phyloP scores from a whole-genome alignment of 2,329 filamentous ascomycete genomes.

The Epichloe sp. region DNA sequence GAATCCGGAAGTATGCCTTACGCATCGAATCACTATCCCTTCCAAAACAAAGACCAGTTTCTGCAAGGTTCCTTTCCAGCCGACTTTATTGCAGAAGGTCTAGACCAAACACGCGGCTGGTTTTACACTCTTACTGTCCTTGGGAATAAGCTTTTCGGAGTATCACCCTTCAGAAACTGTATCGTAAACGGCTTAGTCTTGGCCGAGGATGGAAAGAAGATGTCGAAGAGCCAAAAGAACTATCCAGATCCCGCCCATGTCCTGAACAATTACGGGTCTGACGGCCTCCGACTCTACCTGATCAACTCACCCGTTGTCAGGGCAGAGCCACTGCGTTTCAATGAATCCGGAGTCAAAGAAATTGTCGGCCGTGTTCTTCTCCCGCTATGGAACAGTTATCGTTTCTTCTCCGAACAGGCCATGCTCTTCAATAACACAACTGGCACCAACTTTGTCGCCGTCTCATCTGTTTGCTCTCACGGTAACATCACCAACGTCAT shows the following conservation, averaged over 20 bases:
- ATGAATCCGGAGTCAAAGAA: conserved; percentile 14
- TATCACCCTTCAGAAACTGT: conserved; percentile 15
- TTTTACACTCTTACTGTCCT: conserved; percentile 16
- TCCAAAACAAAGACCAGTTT: conserved; percentile 13
- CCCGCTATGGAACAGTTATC: conserved; percentile 17
- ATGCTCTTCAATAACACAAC: conserved; percentile 11
- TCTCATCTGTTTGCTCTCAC: too few relatives aligned
- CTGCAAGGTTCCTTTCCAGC: conserved; percentile 12
- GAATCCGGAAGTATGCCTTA: conserved; percentile 17
- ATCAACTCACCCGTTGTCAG: conserved; percentile 16
- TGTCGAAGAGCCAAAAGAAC: conserved; percentile 18
- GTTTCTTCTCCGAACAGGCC: conserved; percentile 15
- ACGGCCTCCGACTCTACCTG: conserved; percentile 16
- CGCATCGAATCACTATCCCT: conserved; percentile 14
- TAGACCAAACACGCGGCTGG: conserved; percentile 17
- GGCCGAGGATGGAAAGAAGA: conserved; percentile 17
- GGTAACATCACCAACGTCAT: conserved; percentile 40
- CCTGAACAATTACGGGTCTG: conserved; percentile 13
- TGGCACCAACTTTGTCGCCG: conserved; percentile 9
- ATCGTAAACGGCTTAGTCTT: conserved; percentile 17
- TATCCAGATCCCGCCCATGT: conserved; percentile 12
- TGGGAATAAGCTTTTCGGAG: conserved; percentile 13
- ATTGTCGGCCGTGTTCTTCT: conserved; percentile 13
- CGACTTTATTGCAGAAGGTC: conserved; percentile 16
- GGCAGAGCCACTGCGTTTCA: conserved; percentile 15